Evolutionary conservation across 2,329 filamentous ascomycete species (phyloP).

Genomic region (Fusarium albidum): DNA sequence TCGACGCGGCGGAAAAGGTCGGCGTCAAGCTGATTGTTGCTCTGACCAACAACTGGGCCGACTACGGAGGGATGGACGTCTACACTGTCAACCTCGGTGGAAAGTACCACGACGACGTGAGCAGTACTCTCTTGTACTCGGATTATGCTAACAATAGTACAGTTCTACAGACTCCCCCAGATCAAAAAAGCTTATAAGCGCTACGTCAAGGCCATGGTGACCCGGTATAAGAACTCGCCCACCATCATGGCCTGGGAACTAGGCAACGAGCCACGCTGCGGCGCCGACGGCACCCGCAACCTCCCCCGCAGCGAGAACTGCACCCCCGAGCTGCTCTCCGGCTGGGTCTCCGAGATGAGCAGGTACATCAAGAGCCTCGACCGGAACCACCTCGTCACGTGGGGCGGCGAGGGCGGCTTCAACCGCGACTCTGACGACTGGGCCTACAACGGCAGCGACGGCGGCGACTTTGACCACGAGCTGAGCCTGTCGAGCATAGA

Average conservation of each 20-base stretch:
- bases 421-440: constrained; percentile 53
- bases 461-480: constrained; percentile 62
- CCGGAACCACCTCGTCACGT: constrained; percentile 61
- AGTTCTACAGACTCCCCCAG: constrained; percentile 58
- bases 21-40: constrained; percentile 63
- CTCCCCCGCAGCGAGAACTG: constrained; percentile 52
- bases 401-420: constrained; percentile 67
- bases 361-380: constrained; percentile 62
- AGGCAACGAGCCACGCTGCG: constrained; percentile 67
- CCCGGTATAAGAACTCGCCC: constrained; percentile 64
- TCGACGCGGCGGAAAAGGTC: constrained; percentile 56
- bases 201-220: constrained; percentile 68
- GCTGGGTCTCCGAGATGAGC: constrained; percentile 63
- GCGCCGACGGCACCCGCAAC: constrained; percentile 55
- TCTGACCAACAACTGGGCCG: constrained; percentile 66
- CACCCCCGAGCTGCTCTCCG: constrained; percentile 51
- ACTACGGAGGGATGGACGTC: constrained; percentile 67
- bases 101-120: constrained; percentile 50
- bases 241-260: constrained; percentile 75
- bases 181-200: constrained; percentile 63
- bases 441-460: constrained; percentile 57
- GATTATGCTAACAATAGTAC: not conserved
- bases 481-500: constrained; percentile 55
- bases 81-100: constrained; percentile 63
- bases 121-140: rapidly evolving